Evolutionary conservation across 2,329 filamentous ascomycete genomes (phyloP), one percentile per base, ranked within the genome.

Genomic region (Ampelomyces quisqualis): DNA sequence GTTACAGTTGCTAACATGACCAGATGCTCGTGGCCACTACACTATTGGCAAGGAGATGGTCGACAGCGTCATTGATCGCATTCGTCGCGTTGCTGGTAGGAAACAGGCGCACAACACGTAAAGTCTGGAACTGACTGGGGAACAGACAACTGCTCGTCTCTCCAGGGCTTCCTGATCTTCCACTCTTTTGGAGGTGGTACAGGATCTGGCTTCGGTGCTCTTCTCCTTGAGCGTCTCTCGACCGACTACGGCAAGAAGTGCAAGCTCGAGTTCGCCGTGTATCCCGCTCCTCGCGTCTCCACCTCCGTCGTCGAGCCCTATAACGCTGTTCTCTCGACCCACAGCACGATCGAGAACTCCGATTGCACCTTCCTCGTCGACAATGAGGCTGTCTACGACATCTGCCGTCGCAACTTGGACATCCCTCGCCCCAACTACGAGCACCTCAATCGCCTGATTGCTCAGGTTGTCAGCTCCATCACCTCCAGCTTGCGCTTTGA

Each of bases 291-390:
- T 47, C 80, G 81, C 45, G 80, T 84, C 51, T 84, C 84, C 29
- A 85, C 82, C 26, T 80, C 83, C 28, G 82, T 86, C 41, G 83
- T 86, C 40, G 83, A 86, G 75, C 83, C 83, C 20, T 87, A 87
- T 76, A 87, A 87, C 59, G 82, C 83, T 47, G 82, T 86, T 43
- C 75, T 87, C 49, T 85, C 83, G 31, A 86, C 83, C 41, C 83
- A 86, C 75, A 86, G 81, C 76, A 86, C 83, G 45, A 85, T 86
- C 48, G 83, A 86, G 76, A 84, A 86, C 75, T 81, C 84, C n/a
- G 83, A 87, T 74, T 86, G 83, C 68, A 85, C 83, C n/a, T 86
- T 87, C 76, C 73, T 86, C 34, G 83, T 87, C 53, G 83, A 86
- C 61, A 87, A 87, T 67, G 83, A 86, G 70, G 83, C 83, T 56